Percentiles rank a stretch among this genome's conserved stretches.
Evolutionary conservation across 331 rosid species (phyloP).

Genomic region (Acacia pycnantha): DNA sequence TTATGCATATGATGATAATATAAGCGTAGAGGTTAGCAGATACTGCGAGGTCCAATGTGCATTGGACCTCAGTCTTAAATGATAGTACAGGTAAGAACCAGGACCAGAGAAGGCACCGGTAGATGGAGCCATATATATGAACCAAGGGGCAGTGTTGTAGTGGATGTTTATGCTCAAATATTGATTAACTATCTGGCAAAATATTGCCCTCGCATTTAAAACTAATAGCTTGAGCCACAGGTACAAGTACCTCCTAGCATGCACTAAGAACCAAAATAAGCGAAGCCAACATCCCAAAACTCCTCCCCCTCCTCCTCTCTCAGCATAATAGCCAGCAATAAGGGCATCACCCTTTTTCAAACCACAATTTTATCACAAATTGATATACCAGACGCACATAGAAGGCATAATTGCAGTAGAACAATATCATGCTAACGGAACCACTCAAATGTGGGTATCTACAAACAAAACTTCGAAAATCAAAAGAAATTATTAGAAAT

Average conservation of each 20-base stretch:
- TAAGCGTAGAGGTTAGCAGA: too few relatives aligned
- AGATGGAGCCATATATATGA: too few relatives aligned
- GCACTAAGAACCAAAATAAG: neutral
- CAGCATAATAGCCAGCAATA: conserved; percentile 4
- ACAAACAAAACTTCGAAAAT: neutral
- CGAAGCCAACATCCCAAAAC: neutral
- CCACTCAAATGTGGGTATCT: neutral
- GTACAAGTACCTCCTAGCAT: neutral
- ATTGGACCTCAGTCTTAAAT: too few relatives aligned
- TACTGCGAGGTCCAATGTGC: too few relatives aligned
- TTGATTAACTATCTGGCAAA: neutral
- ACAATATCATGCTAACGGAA: neutral
- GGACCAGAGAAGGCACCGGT: too few relatives aligned
- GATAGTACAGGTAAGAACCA: too few relatives aligned
- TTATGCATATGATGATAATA: too few relatives aligned
- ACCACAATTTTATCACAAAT: neutral
- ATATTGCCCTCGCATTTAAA: neutral
- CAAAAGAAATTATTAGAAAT: neutral
- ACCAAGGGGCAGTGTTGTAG: too few relatives aligned
- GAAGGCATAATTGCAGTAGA: conserved; percentile 10
- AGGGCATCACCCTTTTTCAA: conserved; percentile 1
- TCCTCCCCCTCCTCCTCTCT: neutral
- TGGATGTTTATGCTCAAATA: too few relatives aligned
- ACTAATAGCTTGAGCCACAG: neutral
- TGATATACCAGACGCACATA: neutral